Percentiles rank a stretch among this genome's conserved stretches.
Evolutionary conservation across 345 rosid genomes (phyloP).

Genomic region (Cardamine resedifolia): DNA sequence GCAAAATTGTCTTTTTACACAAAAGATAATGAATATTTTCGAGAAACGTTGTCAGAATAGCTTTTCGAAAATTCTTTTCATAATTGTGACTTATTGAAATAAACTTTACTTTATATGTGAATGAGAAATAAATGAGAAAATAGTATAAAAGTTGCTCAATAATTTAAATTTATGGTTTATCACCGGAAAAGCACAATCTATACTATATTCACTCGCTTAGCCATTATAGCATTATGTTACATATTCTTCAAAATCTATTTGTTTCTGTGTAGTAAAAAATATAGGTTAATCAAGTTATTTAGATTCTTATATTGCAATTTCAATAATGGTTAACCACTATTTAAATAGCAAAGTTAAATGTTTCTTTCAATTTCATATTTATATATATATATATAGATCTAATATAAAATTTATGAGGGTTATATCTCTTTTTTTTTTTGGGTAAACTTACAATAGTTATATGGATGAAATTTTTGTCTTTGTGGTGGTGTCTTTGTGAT

Average conservation of each 20-base stretch:
- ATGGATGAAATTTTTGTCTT: no score
- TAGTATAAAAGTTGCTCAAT: neutral
- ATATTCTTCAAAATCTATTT: neutral
- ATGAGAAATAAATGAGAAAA: neutral
- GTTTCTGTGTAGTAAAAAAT: neutral
- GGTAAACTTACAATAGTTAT: no score
- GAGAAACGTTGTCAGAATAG: no score
- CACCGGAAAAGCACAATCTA: neutral
- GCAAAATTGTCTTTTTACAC: no score
- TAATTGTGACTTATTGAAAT: no score
- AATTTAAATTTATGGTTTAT: neutral
- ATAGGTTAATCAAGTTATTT: neutral
- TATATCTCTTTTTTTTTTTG: no score
- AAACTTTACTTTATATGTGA: slow-evolving; percentile 15
- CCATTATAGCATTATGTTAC: neutral
- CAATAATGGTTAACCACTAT: neutral
- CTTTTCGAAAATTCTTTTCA: no score
- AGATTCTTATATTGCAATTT: neutral
- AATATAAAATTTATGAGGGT: no score
- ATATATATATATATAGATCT: no score
- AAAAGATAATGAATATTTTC: no score
- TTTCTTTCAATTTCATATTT: neutral
- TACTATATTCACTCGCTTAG: neutral
- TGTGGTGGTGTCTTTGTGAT: no score
- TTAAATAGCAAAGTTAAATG: neutral